phyloP scores from a whole-genome alignment of 179 eudicot species.

The Silene noctiflora region DNA sequence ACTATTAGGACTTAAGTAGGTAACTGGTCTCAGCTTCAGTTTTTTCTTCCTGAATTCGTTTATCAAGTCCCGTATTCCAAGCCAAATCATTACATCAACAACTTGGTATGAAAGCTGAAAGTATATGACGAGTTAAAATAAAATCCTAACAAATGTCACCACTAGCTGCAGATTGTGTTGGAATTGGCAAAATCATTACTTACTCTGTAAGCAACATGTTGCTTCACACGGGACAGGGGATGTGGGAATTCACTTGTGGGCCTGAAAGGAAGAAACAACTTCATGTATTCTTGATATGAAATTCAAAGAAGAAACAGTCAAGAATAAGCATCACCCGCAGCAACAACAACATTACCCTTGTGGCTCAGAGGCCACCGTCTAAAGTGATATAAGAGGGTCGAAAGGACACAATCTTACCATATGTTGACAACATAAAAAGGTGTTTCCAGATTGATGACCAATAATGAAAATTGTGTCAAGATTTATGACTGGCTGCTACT shows the following conservation, averaged over 20 bases:
- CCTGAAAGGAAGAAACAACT: conserved; percentile 35
- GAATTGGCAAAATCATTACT: conserved; percentile 16
- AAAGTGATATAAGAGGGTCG: no score
- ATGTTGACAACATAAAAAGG: no score
- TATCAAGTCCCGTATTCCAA: conserved; percentile 79
- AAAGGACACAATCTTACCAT: no score
- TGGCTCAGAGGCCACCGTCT: no score
- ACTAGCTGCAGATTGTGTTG: not conserved
- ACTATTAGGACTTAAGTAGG: conserved; percentile 61
- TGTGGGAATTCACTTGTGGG: conserved; percentile 90
- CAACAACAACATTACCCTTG: no score
- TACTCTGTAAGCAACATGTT: conserved; percentile 67
- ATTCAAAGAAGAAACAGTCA: no score
- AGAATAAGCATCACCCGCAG: no score
- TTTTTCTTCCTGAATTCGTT: conserved; percentile 83
- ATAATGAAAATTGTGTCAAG: no score
- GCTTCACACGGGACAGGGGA: conserved; percentile 81
- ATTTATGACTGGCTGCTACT: no score
- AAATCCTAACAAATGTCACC: conserved; percentile 6
- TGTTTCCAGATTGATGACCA: no score
- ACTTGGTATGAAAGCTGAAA: conserved; percentile 82
- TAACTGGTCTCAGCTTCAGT: conserved; percentile 67
- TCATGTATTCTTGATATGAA: conserved; percentile 1
- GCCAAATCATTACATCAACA: conserved; percentile 77
- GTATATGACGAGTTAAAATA: conserved; percentile 2